Conservation (phyloP, 345 rosid species). For the Arabidopsis suecica region DNA sequence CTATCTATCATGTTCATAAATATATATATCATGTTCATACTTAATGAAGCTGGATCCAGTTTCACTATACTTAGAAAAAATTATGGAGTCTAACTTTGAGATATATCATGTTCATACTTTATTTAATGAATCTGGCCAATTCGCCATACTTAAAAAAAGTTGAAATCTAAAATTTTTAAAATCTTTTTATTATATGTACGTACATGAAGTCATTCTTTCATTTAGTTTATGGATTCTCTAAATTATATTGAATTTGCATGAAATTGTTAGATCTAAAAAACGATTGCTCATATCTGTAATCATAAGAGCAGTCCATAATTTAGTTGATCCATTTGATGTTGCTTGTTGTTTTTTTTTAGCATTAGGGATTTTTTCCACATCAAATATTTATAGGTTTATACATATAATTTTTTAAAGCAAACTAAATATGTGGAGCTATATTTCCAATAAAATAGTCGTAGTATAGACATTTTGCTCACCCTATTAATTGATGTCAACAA, state of each 20-base stretch:
- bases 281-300: background rate
- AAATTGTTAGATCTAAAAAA: background rate
- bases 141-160: background rate
- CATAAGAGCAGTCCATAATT: background rate
- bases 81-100: background rate
- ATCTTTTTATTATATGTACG: background rate
- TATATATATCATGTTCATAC: background rate
- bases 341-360: background rate
- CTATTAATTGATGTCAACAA: background rate
- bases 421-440: background rate
- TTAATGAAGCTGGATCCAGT: background rate
- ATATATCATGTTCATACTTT: background rate
- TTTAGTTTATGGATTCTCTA: background rate
- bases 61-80: background rate
- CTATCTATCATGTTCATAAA: too few relatives aligned
- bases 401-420: too few relatives aligned
- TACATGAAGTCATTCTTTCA: background rate
- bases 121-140: background rate
- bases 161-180: background rate
- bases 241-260: background rate
- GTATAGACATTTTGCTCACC: constrained; percentile 5
- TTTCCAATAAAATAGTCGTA: background rate
- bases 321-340: background rate
- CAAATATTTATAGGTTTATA: background rate
- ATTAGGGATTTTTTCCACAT: background rate